phyloP scores from a whole-genome alignment of 306 rosid species.

The Castanospermum australe region DNA sequence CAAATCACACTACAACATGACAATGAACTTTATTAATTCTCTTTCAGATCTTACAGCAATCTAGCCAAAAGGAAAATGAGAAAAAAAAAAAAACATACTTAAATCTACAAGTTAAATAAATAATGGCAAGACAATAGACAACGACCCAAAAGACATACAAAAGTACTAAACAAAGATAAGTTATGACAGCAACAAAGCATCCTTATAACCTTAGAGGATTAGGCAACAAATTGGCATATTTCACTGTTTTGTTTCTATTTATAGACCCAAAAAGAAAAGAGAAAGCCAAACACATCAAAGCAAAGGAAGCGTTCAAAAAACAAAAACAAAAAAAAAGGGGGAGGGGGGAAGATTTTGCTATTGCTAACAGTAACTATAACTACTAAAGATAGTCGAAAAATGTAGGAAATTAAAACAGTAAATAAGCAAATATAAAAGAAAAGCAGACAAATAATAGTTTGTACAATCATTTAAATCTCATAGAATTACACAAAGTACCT shows the following conservation, averaged over 20 bases:
- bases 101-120: background rate
- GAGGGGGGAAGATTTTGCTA: background rate
- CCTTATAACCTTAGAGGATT: background rate
- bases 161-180: background rate
- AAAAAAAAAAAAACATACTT: background rate
- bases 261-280: background rate
- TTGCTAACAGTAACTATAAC: background rate
- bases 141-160: background rate
- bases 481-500: conserved; percentile 51
- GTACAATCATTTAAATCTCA: background rate
- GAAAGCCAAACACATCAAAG: background rate
- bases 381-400: background rate
- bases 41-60: background rate
- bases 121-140: background rate
- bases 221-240: background rate
- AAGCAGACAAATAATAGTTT: no score
- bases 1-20: conserved; percentile 77
- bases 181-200: background rate
- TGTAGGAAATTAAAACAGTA: background rate
- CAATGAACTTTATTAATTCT: conserved; percentile 11
- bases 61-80: background rate
- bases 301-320: background rate
- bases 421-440: no score
- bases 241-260: background rate
- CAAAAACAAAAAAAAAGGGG: background rate